Evolutionary conservation across 2,329 filamentous ascomycete species (phyloP), one percentile per base, ranked within the genome.

Genomic region (Pochonia chlamydosporia): DNA sequence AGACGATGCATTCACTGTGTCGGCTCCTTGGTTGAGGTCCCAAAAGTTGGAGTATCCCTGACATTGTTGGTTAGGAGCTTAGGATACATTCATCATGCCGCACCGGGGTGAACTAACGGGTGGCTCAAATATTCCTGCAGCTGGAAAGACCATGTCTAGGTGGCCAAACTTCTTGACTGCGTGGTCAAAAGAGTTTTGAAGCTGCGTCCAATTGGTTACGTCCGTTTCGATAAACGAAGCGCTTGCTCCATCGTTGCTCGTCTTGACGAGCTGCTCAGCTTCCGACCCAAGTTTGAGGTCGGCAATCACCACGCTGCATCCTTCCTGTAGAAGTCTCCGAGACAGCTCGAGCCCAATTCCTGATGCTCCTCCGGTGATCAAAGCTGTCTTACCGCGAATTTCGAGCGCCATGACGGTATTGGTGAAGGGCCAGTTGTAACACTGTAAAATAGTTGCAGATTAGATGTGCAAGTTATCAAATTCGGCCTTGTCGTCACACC

Each of bases 71-170:
- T n/a, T n/a, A n/a, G n/a, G n/a, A n/a, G n/a, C n/a, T n/a, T n/a
- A n/a, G n/a, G n/a, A n/a, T n/a, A n/a, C n/a, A n/a, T n/a, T n/a
- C n/a, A n/a, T n/a, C n/a, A n/a, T n/a, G n/a, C n/a, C n/a, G n/a
- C n/a, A n/a, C n/a, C n/a, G n/a, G n/a, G n/a, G n/a, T n/a, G n/a
- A n/a, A n/a, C n/a, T n/a, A n/a, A n/a, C 53, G 5, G 58, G 52
- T 53, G 72, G 73, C 50, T 75, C 73, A 43, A 69, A 75, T 4
- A 75, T 59, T 24, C 72, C 72, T 0, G 72, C 72, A 1, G 71
- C 71, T 0, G 72, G 70, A 33, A 69, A 73, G 4, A 74, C 57
- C 20, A 75, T 63, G 40, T 70, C 68, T 49, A 69, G 61, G 3
- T 53, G 55, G 0, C 65, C 66, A 43, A 74, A 73, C 24, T 67